Base-by-base conservation (phyloP, 169 alveolate species). In the Plasmodium yoelii region DNA sequence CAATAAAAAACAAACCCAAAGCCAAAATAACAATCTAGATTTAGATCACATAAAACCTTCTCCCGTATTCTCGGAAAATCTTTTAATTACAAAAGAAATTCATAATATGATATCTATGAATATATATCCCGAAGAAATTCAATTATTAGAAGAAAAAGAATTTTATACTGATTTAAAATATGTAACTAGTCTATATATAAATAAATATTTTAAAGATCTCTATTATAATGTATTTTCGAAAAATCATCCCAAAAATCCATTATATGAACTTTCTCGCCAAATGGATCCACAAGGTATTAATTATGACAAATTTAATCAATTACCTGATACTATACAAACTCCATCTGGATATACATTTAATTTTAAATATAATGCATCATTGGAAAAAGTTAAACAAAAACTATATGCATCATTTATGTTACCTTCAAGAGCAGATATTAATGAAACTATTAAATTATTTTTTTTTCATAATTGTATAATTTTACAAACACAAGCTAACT, bases 381-480 rank as follows among this genome's bases (percentile, higher is more conserved):
- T 75, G 13, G 47, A 61, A 61, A 68, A 75, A 61, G 74, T 47
- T 26, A 74, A 42, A 6, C 44, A 61, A 18, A 75, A 55, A 63
- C 26, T 75, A 53, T 47, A 61, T 46, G 75, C 68, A 5, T 34
- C 6, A 3, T 34, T 34, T 34, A 5, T 5, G 4, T 28, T 75
- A 22, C 88, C 88, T 8, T 19, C 56, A 44, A 65, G 88, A 63
- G 61, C 88, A 4, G 55, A 75, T 53, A 74, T 63, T 12, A 60
- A 75, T 12, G 88, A 75, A 47, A 24, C 13, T 26, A 2, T 75
- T 8, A 61, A 10, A 15, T 75, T 75, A 61, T 75, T 46, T 34
- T 75, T 75, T 63, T 65, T 75, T 9, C 13, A 75, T 9, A 75
- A 61, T 75, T 18, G 18, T 19, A 75, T 75, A 24, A 1, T 42